Evolutionary conservation across 2,329 filamentous ascomycete species (phyloP).

Genomic region (Emericellopsis cladophorae): DNA sequence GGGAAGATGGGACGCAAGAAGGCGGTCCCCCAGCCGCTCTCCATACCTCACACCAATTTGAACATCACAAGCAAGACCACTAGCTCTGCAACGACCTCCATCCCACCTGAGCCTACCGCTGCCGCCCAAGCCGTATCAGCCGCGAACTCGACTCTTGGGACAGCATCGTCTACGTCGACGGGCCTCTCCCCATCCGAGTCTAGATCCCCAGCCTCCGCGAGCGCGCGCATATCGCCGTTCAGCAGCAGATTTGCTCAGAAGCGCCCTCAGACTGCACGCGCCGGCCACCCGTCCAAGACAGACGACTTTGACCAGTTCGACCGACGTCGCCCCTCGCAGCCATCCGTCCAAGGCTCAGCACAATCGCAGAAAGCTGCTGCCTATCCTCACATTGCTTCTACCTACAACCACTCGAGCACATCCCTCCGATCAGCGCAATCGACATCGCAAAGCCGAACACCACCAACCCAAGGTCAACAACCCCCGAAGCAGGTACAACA

Average conservation of each 20-base stretch:
- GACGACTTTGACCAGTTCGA: constrained; percentile 2
- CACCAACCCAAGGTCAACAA: not conserved
- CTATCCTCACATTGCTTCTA: constrained; percentile 1
- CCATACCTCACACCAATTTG: constrained; percentile 29
- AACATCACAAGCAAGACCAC: not conserved
- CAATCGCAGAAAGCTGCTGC: not conserved
- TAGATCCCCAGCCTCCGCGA: constrained; percentile 24
- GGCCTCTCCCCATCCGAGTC: constrained; percentile 19
- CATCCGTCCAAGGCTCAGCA: not conserved
- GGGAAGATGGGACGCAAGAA: constrained; percentile 38
- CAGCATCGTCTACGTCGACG: constrained; percentile 7
- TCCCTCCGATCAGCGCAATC: not conserved
- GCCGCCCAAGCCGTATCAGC: constrained; percentile 3
- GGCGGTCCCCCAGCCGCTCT: constrained; percentile 45
- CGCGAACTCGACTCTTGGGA: constrained; percentile 1
- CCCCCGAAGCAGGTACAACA: constrained; percentile 9
- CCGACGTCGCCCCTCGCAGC: constrained; percentile 1
- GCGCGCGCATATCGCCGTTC: constrained; percentile 31
- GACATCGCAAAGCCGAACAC: not conserved
- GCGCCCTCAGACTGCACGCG: constrained; percentile 8
- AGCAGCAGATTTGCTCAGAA: constrained; percentile 23
- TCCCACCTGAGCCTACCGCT: not conserved
- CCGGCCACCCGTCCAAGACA: not conserved
- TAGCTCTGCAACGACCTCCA: not conserved
- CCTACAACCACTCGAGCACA: not conserved